A percentile compares a stretch with the other conserved stretches of the same genome.
phyloP scores from a whole-genome alignment of 495 filamentous ascomycete species.

The Neohortaea acidophila region DNA sequence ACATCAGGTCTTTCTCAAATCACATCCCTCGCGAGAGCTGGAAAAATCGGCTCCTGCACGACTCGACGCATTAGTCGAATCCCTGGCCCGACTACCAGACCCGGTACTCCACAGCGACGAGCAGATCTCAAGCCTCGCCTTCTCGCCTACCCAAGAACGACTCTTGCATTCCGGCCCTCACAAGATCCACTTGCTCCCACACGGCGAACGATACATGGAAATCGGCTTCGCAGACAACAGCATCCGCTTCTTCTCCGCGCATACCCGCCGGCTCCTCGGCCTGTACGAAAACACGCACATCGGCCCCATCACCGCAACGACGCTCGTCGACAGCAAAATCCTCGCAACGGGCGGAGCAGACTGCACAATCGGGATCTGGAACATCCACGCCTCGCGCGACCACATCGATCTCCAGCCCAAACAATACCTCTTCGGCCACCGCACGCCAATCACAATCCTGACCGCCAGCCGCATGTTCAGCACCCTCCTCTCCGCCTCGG shows the following conservation, averaged over 20 bases:
- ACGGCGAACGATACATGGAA: conserved; percentile 80
- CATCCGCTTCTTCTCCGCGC: conserved; percentile 72
- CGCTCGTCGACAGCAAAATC: conserved; percentile 77
- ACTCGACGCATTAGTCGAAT: conserved; percentile 64
- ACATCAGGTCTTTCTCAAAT: conserved; percentile 73
- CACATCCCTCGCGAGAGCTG: conserved; percentile 61
- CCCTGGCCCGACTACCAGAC: conserved; percentile 64
- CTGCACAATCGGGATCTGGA: conserved; percentile 77
- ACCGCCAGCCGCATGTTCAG: conserved; percentile 79
- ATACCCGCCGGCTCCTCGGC: conserved; percentile 59
- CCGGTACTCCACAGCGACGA: conserved; percentile 71
- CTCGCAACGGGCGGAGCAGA: conserved; percentile 83
- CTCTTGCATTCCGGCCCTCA: conserved; percentile 72
- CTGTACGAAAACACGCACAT: conserved; percentile 88
- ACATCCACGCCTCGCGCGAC: conserved; percentile 42
- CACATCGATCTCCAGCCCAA: conserved; percentile 64
- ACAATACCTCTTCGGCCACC: conserved; percentile 77
- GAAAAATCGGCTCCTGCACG: conserved; percentile 42
- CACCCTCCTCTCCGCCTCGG: conserved; percentile 63
- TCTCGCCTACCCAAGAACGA: conserved; percentile 63
- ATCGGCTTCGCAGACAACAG: conserved; percentile 93
- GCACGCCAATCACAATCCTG: conserved; percentile 60
- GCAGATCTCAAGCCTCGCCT: conserved; percentile 61
- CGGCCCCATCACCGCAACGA: conserved; percentile 63
- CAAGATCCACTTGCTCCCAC: conserved; percentile 70